Base-by-base conservation (phyloP, 116 monocot species). In the Dioscorea cayenensis region DNA sequence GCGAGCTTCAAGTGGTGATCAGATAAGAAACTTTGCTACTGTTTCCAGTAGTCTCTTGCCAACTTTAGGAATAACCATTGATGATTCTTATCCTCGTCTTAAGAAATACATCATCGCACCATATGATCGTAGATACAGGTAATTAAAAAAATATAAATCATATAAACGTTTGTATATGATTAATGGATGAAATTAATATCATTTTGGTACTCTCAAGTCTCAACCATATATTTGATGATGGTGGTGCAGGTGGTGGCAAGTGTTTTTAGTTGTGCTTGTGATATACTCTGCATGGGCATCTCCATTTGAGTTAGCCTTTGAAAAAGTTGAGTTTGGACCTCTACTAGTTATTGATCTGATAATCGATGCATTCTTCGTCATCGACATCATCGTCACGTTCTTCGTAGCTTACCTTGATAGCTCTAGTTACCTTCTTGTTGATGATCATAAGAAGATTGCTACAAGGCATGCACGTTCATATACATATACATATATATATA, bases 351-450 rank as follows among this genome's bases (percentile, higher is more conserved):
- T 60, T 21, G 88, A 88, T 63, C 49, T 84, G 16, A 52, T 84
- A 20, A 86, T 92, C 29, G 79, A 88, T 52, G 59, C 20, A 35
- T 92, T 92, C 86, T 92, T 92, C 72, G 80, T 75, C 67, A 10
- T 81, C 27, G 88, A 92, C 64, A 82, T 92, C 63, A 52, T 82
- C 16, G 4, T 80, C 50, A 68, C 86, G 7, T 92, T 88, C 84
- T 92, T 86, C 62, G 92, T 92, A 17, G 92, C 92, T 22, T 84
- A 88, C 63, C 18, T 86, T 29, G 88, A 92, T 69, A 37, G 75
- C 6, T 77, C 79, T 19, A 82, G 88, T 5, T 81, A 76, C 64
- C 80, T 88, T 37, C 79, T 92, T 32, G 76, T 86, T 2, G 82
- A 77, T 16, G 88, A 92, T 51, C 78, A 23, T 19, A 86, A 74